Conservation (phyloP, 2,329 filamentous ascomycete species). For the Scolecobasidium constrictum region DNA sequence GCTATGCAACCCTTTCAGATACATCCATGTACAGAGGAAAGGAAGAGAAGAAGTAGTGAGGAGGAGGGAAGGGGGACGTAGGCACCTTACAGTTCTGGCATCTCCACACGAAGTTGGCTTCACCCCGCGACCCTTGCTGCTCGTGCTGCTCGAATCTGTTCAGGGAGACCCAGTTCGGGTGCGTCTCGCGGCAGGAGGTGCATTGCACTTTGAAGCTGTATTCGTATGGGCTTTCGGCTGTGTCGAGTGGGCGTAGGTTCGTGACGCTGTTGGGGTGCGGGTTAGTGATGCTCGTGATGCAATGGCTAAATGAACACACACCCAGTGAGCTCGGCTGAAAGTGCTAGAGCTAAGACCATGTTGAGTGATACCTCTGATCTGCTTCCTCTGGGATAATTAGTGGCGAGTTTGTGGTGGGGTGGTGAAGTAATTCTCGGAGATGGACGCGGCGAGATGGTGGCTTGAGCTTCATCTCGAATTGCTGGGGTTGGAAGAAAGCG, state of each 20-base stretch:
- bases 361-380: no score
- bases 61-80: no score
- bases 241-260: constrained; percentile 76
- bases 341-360: constrained; percentile 53
- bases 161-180: constrained; percentile 76
- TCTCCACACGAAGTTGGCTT: constrained; percentile 99
- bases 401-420: no score
- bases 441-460: constrained; percentile 1
- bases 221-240: constrained; percentile 72
- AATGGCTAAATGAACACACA: constrained; percentile 26
- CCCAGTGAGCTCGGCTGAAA: constrained; percentile 62
- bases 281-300: constrained; percentile 11
- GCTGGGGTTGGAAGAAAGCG: background rate
- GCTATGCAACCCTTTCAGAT: background rate
- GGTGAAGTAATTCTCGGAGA: no score
- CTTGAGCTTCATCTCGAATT: background rate
- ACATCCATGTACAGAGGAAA: no score
- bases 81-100: constrained; percentile 94
- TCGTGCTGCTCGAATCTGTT: constrained; percentile 78
- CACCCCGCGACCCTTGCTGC: constrained; percentile 82
- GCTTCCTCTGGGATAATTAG: constrained; percentile 8
- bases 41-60: no score
- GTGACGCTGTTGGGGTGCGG: constrained; percentile 68
- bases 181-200: constrained; percentile 88
- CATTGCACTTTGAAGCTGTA: constrained; percentile 98